Base-by-base conservation (phyloP, 2,329 filamentous ascomycete species). In the Colletotrichum simmondsii region DNA sequence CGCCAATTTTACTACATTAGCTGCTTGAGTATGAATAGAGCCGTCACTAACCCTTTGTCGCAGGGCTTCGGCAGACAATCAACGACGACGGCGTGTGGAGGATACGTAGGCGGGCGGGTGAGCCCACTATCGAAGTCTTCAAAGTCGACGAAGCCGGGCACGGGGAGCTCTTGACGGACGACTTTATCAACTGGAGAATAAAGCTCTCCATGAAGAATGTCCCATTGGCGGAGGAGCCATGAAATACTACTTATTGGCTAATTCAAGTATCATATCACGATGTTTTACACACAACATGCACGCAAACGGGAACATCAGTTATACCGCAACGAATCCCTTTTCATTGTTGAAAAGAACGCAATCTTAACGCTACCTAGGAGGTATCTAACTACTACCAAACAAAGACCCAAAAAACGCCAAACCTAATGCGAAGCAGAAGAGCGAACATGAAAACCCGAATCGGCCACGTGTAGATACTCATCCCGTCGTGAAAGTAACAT, bases 21-120 rank as follows among this genome's bases (percentile, higher is more conserved):
- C 19, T 16, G 2, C 2, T 28, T 16, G 2, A 12, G 2, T 28
- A 54, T 12, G 35, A 68, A 19, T 19, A 19, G n/a, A 7, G 16
- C 60, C 11, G 28, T 6, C n/a, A 5, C 53, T 19, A 35, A 73
- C 28, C 70, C 66, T 10, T 16, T 8, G 37, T 6, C 11, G 7
- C 61, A 94, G 93, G 92, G 86, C 81, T 93, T 79, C 87, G 91
- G 73, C 88, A 88, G 54, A 87, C 86, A 1, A 90, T 92, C 24
- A 90, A 87, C 22, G 93, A 94, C 61, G 89, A 91, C 52, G 95
- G 94, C 0, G 92, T 97, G 2, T 98, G 95, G 93, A 90, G 92
- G 74, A 94, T 99, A 78, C 86, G 90, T 61, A 89, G 94, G 71
- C 85, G 82, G 66, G 89, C 92, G 65, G 89, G 89, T 52, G 89